Evolutionary conservation across 1,284 basidiomycete genomes (phyloP).

Genomic region (Lentinus polychrous): DNA sequence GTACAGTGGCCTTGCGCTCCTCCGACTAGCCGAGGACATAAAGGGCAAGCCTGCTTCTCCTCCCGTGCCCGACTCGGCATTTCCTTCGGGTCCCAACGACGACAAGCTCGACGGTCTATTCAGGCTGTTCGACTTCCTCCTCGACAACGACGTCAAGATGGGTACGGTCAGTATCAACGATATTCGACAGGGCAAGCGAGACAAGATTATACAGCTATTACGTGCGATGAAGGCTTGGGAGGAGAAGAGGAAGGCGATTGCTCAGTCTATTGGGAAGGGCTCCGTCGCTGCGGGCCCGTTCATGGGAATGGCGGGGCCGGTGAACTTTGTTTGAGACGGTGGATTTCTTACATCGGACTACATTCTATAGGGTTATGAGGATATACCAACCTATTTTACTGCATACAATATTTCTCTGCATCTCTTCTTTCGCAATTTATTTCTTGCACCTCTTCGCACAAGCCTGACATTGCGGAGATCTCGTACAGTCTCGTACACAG

Average conservation of each 20-base stretch:
- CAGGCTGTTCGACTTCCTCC: slow-evolving; percentile 80
- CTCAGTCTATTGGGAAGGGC: slow-evolving; percentile 42
- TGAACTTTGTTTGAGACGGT: slow-evolving; percentile 5
- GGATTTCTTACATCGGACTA: slow-evolving; percentile 7
- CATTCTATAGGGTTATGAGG: neutral
- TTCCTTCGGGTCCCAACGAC: slow-evolving; percentile 59
- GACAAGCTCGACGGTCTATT: slow-evolving; percentile 87
- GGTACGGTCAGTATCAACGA: slow-evolving; percentile 89
- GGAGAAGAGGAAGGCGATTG: slow-evolving; percentile 55
- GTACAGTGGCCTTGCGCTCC: slow-evolving; percentile 64
- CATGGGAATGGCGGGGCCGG: slow-evolving; percentile 20
- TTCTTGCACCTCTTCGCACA: neutral
- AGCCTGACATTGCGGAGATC: too few relatives aligned
- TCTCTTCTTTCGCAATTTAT: neutral
- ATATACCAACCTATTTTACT: neutral
- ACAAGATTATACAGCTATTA: slow-evolving; percentile 74
- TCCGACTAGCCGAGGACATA: slow-evolving; percentile 72
- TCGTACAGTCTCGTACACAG: too few relatives aligned
- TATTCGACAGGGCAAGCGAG: slow-evolving; percentile 69
- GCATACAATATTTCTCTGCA: neutral
- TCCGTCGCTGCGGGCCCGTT: slow-evolving; percentile 19
- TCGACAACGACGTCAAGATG: slow-evolving; percentile 85
- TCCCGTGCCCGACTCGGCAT: slow-evolving; percentile 72
- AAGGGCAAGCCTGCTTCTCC: slow-evolving; percentile 62
- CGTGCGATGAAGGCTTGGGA: slow-evolving; percentile 74